phyloP scores from a whole-genome alignment of 768 basidiomycete species.

The Tulasnella sp. region DNA sequence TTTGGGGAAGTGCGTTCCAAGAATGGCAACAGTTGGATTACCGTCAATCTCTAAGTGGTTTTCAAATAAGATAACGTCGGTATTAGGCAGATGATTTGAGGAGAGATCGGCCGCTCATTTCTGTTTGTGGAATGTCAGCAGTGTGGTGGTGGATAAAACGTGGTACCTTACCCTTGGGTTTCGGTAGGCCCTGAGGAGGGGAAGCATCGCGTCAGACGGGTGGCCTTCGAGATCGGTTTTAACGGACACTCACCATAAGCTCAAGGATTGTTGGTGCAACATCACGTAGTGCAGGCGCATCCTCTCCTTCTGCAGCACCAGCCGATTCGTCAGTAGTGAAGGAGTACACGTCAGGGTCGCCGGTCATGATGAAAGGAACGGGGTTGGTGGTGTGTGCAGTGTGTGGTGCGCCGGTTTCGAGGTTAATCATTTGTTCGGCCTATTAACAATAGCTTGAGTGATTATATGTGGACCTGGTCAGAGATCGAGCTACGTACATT shows the following conservation, averaged over 20 bases:
- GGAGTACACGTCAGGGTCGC: slow-evolving; percentile 41
- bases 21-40: too few species aligned
- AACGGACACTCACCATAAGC: slow-evolving; percentile 38
- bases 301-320: slow-evolving; percentile 35
- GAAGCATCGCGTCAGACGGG: slow-evolving; percentile 1
- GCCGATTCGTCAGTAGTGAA: slow-evolving; percentile 42
- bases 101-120: slow-evolving; percentile 51
- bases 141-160: neutral
- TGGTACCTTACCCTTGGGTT: slow-evolving; percentile 48
- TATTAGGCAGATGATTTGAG: too few species aligned
- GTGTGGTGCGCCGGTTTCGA: slow-evolving; percentile 71
- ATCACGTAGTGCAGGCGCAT: slow-evolving; percentile 71
- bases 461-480: neutral
- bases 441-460: neutral
- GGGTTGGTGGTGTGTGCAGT: slow-evolving; percentile 86
- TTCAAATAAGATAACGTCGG: too few species aligned
- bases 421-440: slow-evolving; percentile 86
- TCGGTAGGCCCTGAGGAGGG: slow-evolving; percentile 38
- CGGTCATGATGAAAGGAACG: slow-evolving; percentile 84
- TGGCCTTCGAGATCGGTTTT: neutral
- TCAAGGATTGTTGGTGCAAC: slow-evolving; percentile 83
- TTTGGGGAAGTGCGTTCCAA: too few species aligned
- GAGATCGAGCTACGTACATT: slow-evolving; percentile 33
- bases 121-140: slow-evolving; percentile 23
- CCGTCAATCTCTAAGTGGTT: too few species aligned